Evolutionary conservation across 257 asterid species (phyloP), one percentile per base, ranked within the genome.

Genomic region (Lithospermum erythrorhizon): DNA sequence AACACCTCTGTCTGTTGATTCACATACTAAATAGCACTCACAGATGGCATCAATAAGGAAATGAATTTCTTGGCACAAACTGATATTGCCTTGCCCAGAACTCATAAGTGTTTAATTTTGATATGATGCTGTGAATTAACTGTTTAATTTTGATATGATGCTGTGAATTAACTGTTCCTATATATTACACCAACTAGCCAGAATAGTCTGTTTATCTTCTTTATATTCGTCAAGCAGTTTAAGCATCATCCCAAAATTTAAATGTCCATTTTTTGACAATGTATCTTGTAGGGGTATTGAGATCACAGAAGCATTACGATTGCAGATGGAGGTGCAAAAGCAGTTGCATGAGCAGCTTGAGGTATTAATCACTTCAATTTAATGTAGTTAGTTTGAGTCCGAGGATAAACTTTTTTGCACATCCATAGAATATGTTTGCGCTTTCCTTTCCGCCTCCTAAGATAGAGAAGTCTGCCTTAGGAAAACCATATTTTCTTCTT

Each of bases 301-400:
- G 78, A 83, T 89, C 75, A 84, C 97, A 23, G 97, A 89, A 81
- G 97, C 97, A 29, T 72, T 90, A 62, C 84, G 96, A 3, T 68
- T 90, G 68, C 97, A 90, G 76, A 81, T 90, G 85, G 97, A 90
- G 71, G 97, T 90, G 58, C 97, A 90, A 74, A 90, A 90, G 78
- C 83, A 90, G 68, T 90, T 90, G 63, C 97, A 90, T 53, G 95
- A 87, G 75, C 97, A 90, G 78, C 97, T 90, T 64, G 96, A 87
- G 91, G 97, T 90, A 79, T 59, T 74, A 32, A 27, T 69, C 59
- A 68, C 13, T 58, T 61, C 72, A 64, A 53, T 30, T n/a, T 22
- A 68, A 27, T 24, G 15, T 32, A 63, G 15, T 24, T 16, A 20
- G 21, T 7, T 56, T 56, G 59, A 20, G 21, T 5, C 23, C 52